Base-by-base conservation (phyloP, 768 basidiomycete genomes). In the Amanita rimosa region DNA sequence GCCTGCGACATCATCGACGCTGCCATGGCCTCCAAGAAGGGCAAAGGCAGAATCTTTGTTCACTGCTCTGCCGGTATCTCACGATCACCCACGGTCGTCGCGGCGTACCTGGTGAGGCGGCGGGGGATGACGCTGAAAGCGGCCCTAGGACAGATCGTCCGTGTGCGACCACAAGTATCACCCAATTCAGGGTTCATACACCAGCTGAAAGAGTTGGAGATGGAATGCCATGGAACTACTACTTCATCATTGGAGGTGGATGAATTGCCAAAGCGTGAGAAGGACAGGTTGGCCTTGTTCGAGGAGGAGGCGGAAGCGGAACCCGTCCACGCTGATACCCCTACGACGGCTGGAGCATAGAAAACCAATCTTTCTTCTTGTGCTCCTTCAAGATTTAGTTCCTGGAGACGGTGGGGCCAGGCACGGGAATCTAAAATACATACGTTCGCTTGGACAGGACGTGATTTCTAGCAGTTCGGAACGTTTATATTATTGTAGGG, bases 31-130 rank as follows among this genome's bases (percentile, higher is more conserved):
- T 53, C 52, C 9, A 58, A 52, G 24, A 50, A 61, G 14, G 61
- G 57, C 6, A 55, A 43, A 16, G 66, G 67, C 33, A 62, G 53
- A 46, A 64, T 73, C 31, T 60, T 74, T 5, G 65, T 74, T 0
- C 73, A 74, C 48, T 74, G 73, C 55, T 62, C 61, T 1, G 72
- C 70, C 1, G 73, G 62, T 10, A 64, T 74, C 6, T 74, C 70
- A 3, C 68, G 73, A n/a, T 71, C 70, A 7, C 73, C 71, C 1
- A 67, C 60, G 7, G 51, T 74, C 35, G 62, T 72, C 42, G 57
- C 60, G 1, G 70, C 62, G 19, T 75, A 72, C 49, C 58, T 73
- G 16, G 68, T 74, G 67, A 62, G 60, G 40, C 43, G 52, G 38
- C 54, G 51, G 7, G 58, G 54, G 1, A 68, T 73, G 68, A 40